phyloP scores from a whole-genome alignment of 495 filamentous ascomycete species.

The Penicillium pulvis region DNA sequence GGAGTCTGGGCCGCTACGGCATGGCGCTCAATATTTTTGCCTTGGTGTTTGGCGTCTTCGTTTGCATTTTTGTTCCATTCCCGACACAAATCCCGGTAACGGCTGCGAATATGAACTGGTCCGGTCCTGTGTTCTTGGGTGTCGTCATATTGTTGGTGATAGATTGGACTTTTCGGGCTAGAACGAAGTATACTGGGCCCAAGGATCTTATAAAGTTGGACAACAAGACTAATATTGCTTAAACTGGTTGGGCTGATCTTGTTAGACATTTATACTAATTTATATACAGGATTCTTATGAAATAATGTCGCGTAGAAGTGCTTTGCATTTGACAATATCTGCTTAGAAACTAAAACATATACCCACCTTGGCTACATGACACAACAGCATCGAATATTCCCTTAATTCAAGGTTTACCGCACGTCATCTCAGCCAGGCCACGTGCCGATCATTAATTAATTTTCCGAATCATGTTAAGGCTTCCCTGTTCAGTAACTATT shows the following conservation, averaged over 20 bases:
- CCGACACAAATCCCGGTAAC: conserved; percentile 39
- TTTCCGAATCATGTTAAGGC: neutral
- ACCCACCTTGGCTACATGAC: too few species aligned
- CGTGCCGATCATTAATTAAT: neutral
- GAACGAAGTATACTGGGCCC: conserved; percentile 23
- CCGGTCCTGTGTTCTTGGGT: conserved; percentile 35
- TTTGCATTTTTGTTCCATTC: conserved; percentile 44
- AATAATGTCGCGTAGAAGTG: neutral
- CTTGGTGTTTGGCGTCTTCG: conserved; percentile 35
- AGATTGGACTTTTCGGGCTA: conserved; percentile 40
- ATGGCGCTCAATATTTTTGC: conserved; percentile 40
- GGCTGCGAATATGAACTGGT: conserved; percentile 42
- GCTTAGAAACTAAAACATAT: neutral
- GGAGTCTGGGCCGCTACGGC: conserved; percentile 32
- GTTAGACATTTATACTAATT: neutral
- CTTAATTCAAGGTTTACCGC: too few species aligned
- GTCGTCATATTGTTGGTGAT: conserved; percentile 36
- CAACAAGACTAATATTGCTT: conserved; percentile 10
- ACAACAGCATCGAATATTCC: too few species aligned
- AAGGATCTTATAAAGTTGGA: conserved; percentile 14
- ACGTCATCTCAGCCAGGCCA: neutral
- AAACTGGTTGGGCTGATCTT: neutral
- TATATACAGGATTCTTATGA: neutral
- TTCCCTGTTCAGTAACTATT: neutral
- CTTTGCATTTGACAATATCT: neutral